Base-by-base conservation (phyloP, 805 yeast species). In the Vanderwaltozyma verrucispora region DNA sequence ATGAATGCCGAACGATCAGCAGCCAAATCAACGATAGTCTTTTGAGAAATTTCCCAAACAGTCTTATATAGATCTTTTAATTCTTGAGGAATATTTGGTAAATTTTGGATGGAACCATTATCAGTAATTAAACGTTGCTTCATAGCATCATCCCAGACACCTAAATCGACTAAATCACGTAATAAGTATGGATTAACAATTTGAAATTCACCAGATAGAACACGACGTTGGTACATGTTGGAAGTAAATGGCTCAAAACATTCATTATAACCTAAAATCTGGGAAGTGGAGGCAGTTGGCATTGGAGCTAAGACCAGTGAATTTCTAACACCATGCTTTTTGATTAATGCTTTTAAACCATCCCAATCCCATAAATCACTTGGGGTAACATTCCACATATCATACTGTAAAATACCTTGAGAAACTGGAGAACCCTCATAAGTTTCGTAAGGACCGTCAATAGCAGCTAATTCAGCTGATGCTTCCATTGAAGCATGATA, bases 211-310 rank as follows among this genome's bases (percentile, higher is more conserved):
- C 96, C 97, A 16, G 96, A 82, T 8, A 86, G 65, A 5, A 87
- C 96, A 55, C 97, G 76, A 51, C 97, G 75, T 32, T 84, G 75
- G 63, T 87, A 89, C 52, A 89, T 77, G 63, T 89, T 89, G 16
- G 96, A 86, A 7, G 98, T 88, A 59, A 78, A 77, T 11, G 98
- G 97, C 62, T 89, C 98, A 60, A 89, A 89, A 63, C 96, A 88
- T 65, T 89, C 97, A 50, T 78, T 88, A 67, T 74, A 85, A 28
- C 96, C 97, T 36, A 89, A 68, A 36, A 89, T 88, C 65, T 87
- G 96, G 3, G 97, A 89, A 2, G 97, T 89, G 1, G 96, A 86
- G 2, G 97, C 97, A 14, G 97, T 89, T 31, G 97, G 97, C 97
- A 89, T 89, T 37, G 96, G 92, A 1, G 94, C 96, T 25, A 88